Conservation (phyloP, 257 asterid genomes). For the Jaltomata sinuosa region DNA sequence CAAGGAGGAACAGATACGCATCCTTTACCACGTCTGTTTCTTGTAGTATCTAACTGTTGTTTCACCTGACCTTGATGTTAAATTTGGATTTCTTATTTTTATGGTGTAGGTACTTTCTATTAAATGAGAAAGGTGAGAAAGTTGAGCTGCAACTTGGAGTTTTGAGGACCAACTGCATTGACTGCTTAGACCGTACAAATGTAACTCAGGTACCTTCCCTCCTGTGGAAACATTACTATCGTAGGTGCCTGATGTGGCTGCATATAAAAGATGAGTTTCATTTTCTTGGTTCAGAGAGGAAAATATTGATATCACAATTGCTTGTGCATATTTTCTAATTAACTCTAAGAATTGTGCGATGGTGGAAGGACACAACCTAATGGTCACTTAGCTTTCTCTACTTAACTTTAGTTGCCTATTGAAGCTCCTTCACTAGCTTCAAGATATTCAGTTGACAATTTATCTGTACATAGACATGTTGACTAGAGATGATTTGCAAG, state of each 20-base stretch:
- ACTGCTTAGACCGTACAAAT: constrained; percentile 96
- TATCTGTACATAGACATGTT: not conserved
- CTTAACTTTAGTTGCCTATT: not conserved
- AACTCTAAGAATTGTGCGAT: not conserved
- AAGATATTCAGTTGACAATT: not conserved
- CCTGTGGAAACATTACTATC: not conserved
- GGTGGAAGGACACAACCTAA: not conserved
- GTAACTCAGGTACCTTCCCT: constrained; percentile 69
- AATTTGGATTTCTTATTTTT: not conserved
- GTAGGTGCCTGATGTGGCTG: not conserved
- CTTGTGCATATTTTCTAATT: not conserved
- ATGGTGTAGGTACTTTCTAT: constrained; percentile 56
- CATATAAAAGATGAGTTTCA: not conserved
- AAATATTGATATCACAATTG: not conserved
- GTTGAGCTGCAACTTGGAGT: constrained; percentile 73
- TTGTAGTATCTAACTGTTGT: not conserved
- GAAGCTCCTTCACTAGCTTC: not conserved
- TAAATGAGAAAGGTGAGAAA: constrained; percentile 77
- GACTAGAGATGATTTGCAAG: not conserved
- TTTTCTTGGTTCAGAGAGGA: not conserved
- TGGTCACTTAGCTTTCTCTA: not conserved
- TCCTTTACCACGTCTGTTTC: not conserved
- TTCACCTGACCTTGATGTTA: not conserved
- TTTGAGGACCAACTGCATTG: constrained; percentile 87
- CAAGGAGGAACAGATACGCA: not conserved